Percentiles rank a stretch among this genome's conserved stretches.
phyloP scores from a whole-genome alignment of 148 eudicot genomes.

The Fagopyrum tataricum region DNA sequence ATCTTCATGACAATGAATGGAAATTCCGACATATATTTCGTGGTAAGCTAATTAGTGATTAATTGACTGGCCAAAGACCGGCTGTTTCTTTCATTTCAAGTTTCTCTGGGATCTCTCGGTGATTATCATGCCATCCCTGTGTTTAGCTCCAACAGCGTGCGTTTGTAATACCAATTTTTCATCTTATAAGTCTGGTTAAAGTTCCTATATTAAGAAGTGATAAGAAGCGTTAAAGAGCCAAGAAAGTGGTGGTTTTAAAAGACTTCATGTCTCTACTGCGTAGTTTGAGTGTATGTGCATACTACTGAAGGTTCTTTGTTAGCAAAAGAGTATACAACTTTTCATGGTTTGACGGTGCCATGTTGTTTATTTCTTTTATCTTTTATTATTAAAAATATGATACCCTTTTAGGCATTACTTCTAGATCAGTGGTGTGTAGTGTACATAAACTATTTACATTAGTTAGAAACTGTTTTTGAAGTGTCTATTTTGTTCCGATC shows the following conservation, averaged over 20 bases:
- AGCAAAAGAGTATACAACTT: not conserved
- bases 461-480: not conserved
- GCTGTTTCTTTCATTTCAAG: not conserved
- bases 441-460: not conserved
- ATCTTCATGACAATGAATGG: slow-evolving; percentile 81
- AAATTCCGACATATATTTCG: slow-evolving; percentile 69
- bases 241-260: not conserved
- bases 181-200: not conserved
- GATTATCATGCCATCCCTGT: not conserved
- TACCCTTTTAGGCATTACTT: not conserved
- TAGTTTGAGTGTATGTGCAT: not conserved
- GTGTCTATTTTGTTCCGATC: not conserved
- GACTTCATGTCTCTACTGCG: not conserved
- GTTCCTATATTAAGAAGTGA: not conserved
- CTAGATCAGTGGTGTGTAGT: not conserved
- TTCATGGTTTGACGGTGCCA: not conserved
- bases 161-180: not conserved
- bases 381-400: not conserved
- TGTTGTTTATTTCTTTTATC: not conserved
- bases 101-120: not conserved
- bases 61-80: not conserved
- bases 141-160: not conserved
- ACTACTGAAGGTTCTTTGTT: not conserved
- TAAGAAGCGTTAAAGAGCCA: not conserved
- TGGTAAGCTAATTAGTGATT: slow-evolving; percentile 30